A percentile compares a stretch with the other conserved stretches of the same genome.
These are phyloP conservation scores for Lojkania enalia DNA, from an alignment of 2,329 filamentous ascomycete genomes.

Conservation along the genomic window DNA sequence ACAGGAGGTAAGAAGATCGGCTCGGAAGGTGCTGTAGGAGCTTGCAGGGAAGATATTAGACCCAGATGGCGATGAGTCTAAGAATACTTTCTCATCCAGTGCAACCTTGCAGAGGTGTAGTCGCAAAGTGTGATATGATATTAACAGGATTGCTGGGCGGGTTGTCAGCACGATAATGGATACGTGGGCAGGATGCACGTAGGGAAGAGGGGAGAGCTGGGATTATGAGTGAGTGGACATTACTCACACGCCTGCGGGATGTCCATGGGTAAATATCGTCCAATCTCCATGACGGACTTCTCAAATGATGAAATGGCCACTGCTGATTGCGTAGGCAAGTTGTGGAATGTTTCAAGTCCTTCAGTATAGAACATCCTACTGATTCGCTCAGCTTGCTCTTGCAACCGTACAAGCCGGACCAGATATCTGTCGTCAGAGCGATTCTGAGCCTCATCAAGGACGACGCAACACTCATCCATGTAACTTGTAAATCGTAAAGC, in stretches of 20 bases:
- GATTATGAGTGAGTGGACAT: too few relatives aligned
- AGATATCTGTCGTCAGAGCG: slow-evolving; percentile 7
- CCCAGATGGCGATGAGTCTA: too few relatives aligned
- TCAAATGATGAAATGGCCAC: slow-evolving; percentile 8
- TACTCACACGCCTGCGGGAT: background rate
- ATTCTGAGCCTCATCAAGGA: slow-evolving; percentile 6
- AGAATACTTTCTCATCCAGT: too few relatives aligned
- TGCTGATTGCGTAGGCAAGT: slow-evolving; percentile 3
- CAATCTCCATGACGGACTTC: slow-evolving; percentile 1
- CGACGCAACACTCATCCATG: slow-evolving; percentile 9
- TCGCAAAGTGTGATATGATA: too few relatives aligned
- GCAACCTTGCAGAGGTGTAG: too few relatives aligned
- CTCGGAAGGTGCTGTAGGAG: too few relatives aligned
- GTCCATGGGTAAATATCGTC: background rate
- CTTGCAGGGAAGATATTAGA: too few relatives aligned
- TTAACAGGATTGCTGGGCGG: too few relatives aligned
- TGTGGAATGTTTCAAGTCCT: background rate
- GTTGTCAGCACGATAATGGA: too few relatives aligned
- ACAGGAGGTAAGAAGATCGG: slow-evolving; percentile 10
- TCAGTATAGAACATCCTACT: slow-evolving; percentile 9
- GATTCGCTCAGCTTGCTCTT: slow-evolving; percentile 6
- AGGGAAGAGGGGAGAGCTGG: too few relatives aligned
- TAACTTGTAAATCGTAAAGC: slow-evolving; percentile 8
- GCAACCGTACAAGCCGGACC: slow-evolving; percentile 8
- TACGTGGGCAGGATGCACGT: too few relatives aligned